Evolutionary conservation across 2,329 filamentous ascomycete species (phyloP).

Genomic region (Ilyonectria destructans): DNA sequence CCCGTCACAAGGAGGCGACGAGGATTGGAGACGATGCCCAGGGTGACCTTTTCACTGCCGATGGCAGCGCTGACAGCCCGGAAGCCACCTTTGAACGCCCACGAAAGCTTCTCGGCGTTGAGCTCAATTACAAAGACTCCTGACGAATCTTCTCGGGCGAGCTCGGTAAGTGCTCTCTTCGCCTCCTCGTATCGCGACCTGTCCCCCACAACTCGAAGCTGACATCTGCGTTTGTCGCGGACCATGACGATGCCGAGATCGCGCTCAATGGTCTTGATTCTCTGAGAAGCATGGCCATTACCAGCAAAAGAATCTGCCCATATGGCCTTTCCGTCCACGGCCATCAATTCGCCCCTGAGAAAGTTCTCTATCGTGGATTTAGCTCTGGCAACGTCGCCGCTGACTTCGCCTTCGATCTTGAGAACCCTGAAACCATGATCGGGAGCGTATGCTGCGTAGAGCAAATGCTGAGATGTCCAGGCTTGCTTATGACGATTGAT

Average conservation of each 20-base stretch:
- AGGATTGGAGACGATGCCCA: slow-evolving; percentile 51
- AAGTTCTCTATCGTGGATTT: slow-evolving; percentile 24
- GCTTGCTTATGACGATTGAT: slow-evolving; percentile 46
- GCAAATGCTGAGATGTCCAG: slow-evolving; percentile 52
- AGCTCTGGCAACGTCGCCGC: slow-evolving; percentile 15
- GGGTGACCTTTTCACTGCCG: slow-evolving; percentile 47
- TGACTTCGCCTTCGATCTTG: slow-evolving; percentile 31
- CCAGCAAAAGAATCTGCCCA: slow-evolving; percentile 22
- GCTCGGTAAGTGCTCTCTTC: slow-evolving; percentile 17
- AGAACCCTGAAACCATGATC: slow-evolving; percentile 40
- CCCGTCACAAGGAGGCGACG: slow-evolving; percentile 53
- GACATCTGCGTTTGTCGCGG: slow-evolving; percentile 13
- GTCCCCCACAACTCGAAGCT: slow-evolving; percentile 31
- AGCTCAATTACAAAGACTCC: slow-evolving; percentile 49
- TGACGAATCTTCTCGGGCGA: background rate
- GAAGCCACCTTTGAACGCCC: slow-evolving; percentile 55
- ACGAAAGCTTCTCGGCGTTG: slow-evolving; percentile 43
- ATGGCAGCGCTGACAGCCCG: slow-evolving; percentile 45
- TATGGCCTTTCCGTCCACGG: slow-evolving; percentile 12
- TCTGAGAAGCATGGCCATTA: background rate
- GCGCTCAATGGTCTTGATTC: slow-evolving; percentile 19
- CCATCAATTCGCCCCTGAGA: slow-evolving; percentile 26
- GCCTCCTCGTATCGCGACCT: background rate
- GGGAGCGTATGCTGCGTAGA: background rate
- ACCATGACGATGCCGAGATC: slow-evolving; percentile 29